phyloP scores from a whole-genome alignment of 2,329 filamentous ascomycete genomes.

The Sporothrix curviconia region DNA sequence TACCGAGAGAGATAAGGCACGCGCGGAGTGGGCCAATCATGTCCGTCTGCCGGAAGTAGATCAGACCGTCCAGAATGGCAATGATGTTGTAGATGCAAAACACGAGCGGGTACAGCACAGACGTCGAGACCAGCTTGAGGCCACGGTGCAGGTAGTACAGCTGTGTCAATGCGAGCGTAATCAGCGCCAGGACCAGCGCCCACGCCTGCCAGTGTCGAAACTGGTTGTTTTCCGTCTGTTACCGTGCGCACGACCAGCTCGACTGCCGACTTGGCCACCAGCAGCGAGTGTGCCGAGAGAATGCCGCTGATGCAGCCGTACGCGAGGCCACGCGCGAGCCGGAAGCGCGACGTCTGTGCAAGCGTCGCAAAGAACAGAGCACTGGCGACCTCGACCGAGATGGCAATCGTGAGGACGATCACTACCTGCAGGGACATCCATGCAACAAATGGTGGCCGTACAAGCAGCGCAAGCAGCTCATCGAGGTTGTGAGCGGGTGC shows the following conservation, averaged over 20 bases:
- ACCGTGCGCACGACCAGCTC: conserved; percentile 85
- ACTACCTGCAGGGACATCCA: conserved; percentile 83
- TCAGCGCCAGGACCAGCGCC: conserved; percentile 76
- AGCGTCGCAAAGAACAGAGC: conserved; percentile 29
- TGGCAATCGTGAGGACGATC: conserved; percentile 62
- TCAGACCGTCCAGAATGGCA: conserved; percentile 91
- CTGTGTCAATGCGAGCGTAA: conserved; percentile 77
- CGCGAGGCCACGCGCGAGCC: conserved; percentile 63
- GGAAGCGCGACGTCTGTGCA: conserved; percentile 58
- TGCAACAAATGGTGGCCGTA: conserved; percentile 66
- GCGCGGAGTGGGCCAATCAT: conserved; percentile 70
- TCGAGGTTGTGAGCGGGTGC: conserved; percentile 83
- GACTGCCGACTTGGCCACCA: conserved; percentile 93
- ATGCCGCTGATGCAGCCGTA: conserved; percentile 91
- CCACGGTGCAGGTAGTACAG: conserved; percentile 93
- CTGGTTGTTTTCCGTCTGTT: conserved; percentile 79
- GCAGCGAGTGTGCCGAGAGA: conserved; percentile 83
- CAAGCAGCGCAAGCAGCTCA: conserved; percentile 72
- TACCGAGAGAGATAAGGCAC: conserved; percentile 77
- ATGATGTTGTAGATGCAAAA: conserved; percentile 99
- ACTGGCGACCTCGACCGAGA: conserved; percentile 52
- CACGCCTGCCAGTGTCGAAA: conserved; percentile 95
- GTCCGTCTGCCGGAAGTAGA: conserved; percentile 89
- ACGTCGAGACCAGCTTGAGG: conserved; percentile 90
- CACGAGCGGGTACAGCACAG: conserved; percentile 89